Base-by-base conservation (phyloP, 1,139 yeast genomes). In the Kluyveromyces sp. region DNA sequence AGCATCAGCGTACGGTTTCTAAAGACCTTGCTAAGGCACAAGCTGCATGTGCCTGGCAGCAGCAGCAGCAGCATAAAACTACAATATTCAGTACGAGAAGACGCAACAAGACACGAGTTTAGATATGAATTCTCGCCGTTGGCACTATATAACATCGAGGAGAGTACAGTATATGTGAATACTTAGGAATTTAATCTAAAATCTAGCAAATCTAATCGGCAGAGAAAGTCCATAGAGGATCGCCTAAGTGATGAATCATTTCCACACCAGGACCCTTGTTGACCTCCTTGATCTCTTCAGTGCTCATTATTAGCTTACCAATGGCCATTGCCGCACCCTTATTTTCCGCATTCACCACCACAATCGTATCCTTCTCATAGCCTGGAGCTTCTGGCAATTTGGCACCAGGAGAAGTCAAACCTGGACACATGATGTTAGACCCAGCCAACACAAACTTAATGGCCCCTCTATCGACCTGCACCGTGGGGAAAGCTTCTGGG, bases 351-450 rank as follows among this genome's bases (percentile, higher is more conserved):
- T 83, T 84, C 35, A 90, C 78, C 6, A 87, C 76, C 34, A 90
- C 96, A 37, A 87, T 75, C 26, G 81, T 74, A 48, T 78, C 95
- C 57, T 78, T 73, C 45, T 79, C 81, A 59, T 75, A 67, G 25
- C 77, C 75, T 30, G 77, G 73, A 32, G 79, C 75, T 30, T 83
- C 92, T 10, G 97, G 97, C 51, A 90, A 71, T 49, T 71, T 67
- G 30, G 96, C 97, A 39, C 97, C 97, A 7, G 86, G 75, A 25
- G 96, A 86, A 0, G 97, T 90, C 54, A 90, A 74, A 28, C 98
- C 98, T 4, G 97, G 97, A 68, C 97, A 90, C 97, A 89, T 90
- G 58, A 90, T 85, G 61, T 89, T 89, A 33, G 97, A 97, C 46
- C 97, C 97, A 2, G 95, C 84, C 34, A 90, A 71, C 26, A 90